Base-by-base conservation (phyloP, 1,284 basidiomycete genomes). In the Cystobasidium sp. region DNA sequence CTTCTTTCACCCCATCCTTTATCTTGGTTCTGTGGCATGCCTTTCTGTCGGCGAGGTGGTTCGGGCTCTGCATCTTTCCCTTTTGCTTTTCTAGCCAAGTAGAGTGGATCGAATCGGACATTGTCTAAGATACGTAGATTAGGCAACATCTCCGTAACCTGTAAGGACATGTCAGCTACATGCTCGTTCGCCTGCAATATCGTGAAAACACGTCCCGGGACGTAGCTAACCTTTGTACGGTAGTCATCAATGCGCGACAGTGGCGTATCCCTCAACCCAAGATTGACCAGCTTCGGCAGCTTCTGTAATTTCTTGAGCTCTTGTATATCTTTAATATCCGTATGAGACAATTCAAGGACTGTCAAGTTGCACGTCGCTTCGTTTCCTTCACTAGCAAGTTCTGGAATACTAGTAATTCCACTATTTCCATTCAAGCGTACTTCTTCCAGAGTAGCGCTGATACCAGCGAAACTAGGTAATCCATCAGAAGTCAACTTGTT, bases 101-200 rank as follows among this genome's bases (percentile, higher is more conserved):
- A 73, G 16, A 64, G 47, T 14, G 62, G 62, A 44, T 73, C 70
- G 70, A 73, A 73, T 2, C 70, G 70, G 6, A 58, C 52, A 41
- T 73, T 73, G 53, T 73, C 70, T 18, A 73, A 51, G 14, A 73
- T 73, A 31, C 70, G 62, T 12, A 73, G 53, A 49, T 56, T 47
- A 7, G 70, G 70, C 22, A 73, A 52, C 18, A 44, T n/a, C 14
- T 49, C 70, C 6, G 22, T 73, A 16, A 73, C 43, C 70, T 73
- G 20, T n/a, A 18, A 37, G 31, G 31, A 6, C 10, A 56, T 39
- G 41, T 68, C 18, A 53, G 16, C n/a, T 10, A 22, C n/a, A n/a
- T n/a, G n/a, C n/a, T n/a, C n/a, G n/a, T n/a, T n/a, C n/a, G n/a
- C n/a, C n/a, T n/a, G n/a, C n/a, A n/a, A n/a, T n/a, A n/a, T n/a